Percentiles rank a stretch among this genome's conserved stretches.
Evolutionary conservation across 495 filamentous ascomycete species (phyloP).

Genomic region (Aspergillus ostianus): DNA sequence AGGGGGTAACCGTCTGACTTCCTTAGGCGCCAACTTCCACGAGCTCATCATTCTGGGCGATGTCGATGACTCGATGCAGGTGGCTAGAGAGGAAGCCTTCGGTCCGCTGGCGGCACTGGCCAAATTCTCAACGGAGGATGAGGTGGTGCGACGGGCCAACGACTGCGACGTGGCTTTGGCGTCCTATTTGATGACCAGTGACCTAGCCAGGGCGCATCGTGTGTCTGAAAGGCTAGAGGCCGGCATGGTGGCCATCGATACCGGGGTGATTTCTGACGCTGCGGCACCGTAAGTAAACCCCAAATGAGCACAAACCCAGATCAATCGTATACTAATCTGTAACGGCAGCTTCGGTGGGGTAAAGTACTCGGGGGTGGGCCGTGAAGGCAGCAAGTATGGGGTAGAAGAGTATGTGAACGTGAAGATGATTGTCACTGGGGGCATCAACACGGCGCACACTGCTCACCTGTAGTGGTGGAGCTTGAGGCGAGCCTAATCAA

Average conservation of each 20-base stretch:
- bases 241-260: conserved; percentile 42
- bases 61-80: conserved; percentile 67
- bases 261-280: conserved; percentile 31
- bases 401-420: conserved; percentile 76
- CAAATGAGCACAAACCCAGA: background rate
- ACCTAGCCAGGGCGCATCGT: conserved; percentile 61
- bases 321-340: conserved; percentile 14
- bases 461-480: too few species aligned
- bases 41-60: conserved; percentile 71
- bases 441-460: conserved; percentile 41
- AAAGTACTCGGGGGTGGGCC: conserved; percentile 53
- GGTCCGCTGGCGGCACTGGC: conserved; percentile 74
- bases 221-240: conserved; percentile 71
- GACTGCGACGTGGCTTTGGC: conserved; percentile 69
- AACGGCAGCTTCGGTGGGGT: conserved; percentile 47
- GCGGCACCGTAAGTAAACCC: conserved; percentile 18
- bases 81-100: conserved; percentile 74
- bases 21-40: conserved; percentile 57
- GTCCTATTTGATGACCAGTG: conserved; percentile 72
- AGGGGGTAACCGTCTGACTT: conserved; percentile 39
- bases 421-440: conserved; percentile 77
- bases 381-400: conserved; percentile 72
- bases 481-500: too few species aligned
- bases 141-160: conserved; percentile 73
- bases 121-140: conserved; percentile 71